phyloP scores from a whole-genome alignment of 2,329 filamentous ascomycete species.

The Periconia digitata region DNA sequence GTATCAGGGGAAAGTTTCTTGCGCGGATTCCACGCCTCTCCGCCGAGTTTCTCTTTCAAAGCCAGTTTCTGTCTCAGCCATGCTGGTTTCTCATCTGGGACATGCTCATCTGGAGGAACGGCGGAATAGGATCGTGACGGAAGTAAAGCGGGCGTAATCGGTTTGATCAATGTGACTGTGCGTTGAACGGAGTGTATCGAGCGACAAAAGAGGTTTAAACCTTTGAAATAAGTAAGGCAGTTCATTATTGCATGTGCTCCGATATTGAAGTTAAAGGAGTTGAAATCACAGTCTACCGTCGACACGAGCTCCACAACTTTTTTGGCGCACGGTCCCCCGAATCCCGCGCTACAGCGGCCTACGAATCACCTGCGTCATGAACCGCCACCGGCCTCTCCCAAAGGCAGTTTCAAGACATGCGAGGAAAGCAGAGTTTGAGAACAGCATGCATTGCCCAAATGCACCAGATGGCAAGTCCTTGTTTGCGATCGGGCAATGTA shows the following conservation, averaged over 20 bases:
- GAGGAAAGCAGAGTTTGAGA: background rate
- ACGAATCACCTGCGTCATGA: background rate
- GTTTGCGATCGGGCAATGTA: constrained; percentile 7
- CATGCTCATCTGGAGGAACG: background rate
- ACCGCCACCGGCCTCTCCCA: background rate
- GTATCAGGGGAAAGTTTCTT: constrained; percentile 92
- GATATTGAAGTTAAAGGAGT: background rate
- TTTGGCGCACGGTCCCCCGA: constrained; percentile 16
- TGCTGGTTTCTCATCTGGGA: constrained; percentile 39
- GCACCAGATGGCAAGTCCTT: background rate
- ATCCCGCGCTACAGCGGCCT: background rate
- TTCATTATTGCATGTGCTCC: constrained; percentile 23
- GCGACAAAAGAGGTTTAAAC: background rate
- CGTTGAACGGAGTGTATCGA: background rate
- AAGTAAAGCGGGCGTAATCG: constrained; percentile 2
- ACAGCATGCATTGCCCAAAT: background rate
- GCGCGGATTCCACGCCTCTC: constrained; percentile 74
- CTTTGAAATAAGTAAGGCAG: constrained; percentile 28
- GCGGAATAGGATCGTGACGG: constrained; percentile 19
- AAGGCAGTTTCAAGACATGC: background rate
- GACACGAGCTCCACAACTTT: constrained; percentile 11
- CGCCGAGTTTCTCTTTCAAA: constrained; percentile 75
- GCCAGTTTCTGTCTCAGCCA: constrained; percentile 80
- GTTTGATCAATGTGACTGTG: background rate
- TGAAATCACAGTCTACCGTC: constrained; percentile 1